These are phyloP conservation scores for Chlorella sp. DNA, from an alignment of 139 green algal species.

Conservation along the genomic window DNA sequence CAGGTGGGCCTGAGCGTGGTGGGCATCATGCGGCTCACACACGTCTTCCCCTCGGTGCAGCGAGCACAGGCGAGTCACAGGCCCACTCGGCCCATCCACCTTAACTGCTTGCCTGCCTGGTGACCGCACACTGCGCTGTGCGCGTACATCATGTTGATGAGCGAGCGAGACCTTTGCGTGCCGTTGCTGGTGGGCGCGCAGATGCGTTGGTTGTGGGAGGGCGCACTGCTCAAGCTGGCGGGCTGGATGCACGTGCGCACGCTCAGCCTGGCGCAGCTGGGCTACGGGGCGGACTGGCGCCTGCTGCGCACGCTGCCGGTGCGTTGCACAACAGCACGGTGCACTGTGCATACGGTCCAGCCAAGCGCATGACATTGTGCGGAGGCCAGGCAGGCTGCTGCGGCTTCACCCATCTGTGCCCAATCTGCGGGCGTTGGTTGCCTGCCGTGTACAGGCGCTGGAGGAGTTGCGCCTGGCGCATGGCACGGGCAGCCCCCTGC, in stretches of 20 bases:
- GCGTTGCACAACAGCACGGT: not conserved
- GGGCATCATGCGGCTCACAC: not conserved
- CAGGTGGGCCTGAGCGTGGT: not conserved
- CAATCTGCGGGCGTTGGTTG: no score
- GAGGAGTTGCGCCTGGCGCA: not conserved
- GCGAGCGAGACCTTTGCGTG: not conserved
- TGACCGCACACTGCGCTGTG: no score
- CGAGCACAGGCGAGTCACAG: not conserved
- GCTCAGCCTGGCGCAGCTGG: not conserved
- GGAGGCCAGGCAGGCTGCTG: no score
- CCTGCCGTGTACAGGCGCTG: not conserved
- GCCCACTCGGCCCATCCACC: not conserved
- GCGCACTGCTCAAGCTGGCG: not conserved
- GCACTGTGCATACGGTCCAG: not conserved
- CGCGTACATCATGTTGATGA: not conserved
- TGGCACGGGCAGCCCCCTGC: not conserved
- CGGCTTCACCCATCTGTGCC: no score
- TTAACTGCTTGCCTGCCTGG: not conserved
- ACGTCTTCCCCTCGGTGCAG: not conserved
- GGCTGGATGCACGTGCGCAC: not conserved
- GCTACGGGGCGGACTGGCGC: not conserved
- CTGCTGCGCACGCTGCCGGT: not conserved
- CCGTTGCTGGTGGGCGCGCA: not conserved
- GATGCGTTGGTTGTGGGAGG: not conserved
- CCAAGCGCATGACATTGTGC: not conserved